phyloP scores from a whole-genome alignment of 768 basidiomycete species.

The Lactarius trivialis region DNA sequence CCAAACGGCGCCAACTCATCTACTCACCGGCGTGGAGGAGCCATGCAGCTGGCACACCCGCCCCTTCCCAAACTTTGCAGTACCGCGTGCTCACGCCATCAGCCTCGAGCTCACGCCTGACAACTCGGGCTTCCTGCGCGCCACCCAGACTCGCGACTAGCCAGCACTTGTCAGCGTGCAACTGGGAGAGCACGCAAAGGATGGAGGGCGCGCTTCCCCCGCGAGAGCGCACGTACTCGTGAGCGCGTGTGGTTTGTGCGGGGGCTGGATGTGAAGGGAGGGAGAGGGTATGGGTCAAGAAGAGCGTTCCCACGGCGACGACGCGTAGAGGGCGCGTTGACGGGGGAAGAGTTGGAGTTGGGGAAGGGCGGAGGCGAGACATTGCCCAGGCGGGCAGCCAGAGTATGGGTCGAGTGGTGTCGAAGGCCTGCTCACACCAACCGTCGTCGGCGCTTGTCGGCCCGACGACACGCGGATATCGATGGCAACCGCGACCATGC shows the following conservation, averaged over 20 bases:
- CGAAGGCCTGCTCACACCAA: background rate
- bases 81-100: conserved; percentile 65
- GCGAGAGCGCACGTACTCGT: conserved; percentile 58
- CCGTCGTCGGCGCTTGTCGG: background rate
- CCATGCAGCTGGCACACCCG: conserved; percentile 77
- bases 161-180: conserved; percentile 55
- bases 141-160: conserved; percentile 71
- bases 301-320: conserved; percentile 74
- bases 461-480: background rate
- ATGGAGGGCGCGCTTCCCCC: conserved; percentile 70
- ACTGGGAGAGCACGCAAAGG: conserved; percentile 67
- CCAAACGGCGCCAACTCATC: too few species aligned
- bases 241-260: conserved; percentile 56
- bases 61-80: conserved; percentile 66
- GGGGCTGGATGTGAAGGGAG: conserved; percentile 55
- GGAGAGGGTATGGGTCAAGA: conserved; percentile 65
- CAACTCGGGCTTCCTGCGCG: conserved; percentile 58
- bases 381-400: conserved; percentile 14
- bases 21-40: conserved; percentile 63
- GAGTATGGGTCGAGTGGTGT: background rate
- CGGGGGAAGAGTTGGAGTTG: conserved; percentile 10
- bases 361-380: conserved; percentile 27
- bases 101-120: conserved; percentile 57
- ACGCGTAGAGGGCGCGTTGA: conserved; percentile 49
- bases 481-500: background rate